Base-by-base conservation (phyloP, 2,329 filamentous ascomycete species). In the Lojkania enalia region DNA sequence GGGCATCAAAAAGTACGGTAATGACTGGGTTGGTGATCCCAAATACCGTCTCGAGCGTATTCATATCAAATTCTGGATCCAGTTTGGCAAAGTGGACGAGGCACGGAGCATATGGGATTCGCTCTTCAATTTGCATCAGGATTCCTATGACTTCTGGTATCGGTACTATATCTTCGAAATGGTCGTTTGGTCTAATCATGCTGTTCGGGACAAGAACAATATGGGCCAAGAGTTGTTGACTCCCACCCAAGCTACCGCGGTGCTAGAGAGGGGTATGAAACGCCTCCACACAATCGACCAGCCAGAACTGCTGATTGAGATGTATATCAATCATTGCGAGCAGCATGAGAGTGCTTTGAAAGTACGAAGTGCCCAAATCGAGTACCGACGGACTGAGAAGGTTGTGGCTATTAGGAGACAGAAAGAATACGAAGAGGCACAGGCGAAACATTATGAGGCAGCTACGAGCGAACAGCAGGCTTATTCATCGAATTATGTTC, bases 81-180 rank as follows among this genome's bases (percentile, higher is more conserved):
- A 96, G 66, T 90, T 89, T 54, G 84, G 84, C 19, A 86, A 88
- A 30, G 75, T 88, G 40, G 82, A 89, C 15, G 85, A 85, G 44
- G 94, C 92, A 2, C 83, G 94, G 29, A 78, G 80, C 13, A 82
- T 87, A 36, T 97, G 89, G 84, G 83, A 87, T 53, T 81, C 82
- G 14, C 77, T 97, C 20, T 79, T 81, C 16, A 74, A 81, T n/a
- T 76, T 79, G 14, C 83, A 90, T 44, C 84, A 84, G 20, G 82
- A 90, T 57, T 91, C 84, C 57, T 90, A 91, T 63, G 90, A 96
- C 58, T 97, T 97, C 67, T 99, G 94, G 94, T 79, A 91, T 43
- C 84, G 85, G 32, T 96, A 90, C 70, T 96, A 96, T 70, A 78
- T 86, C 41, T 97, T 90, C 87, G 94, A 97, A 71, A 86, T 97